These are phyloP conservation scores for Cucumis melo DNA, from an alignment of 306 rosid genomes.

Conservation along the genomic window DNA sequence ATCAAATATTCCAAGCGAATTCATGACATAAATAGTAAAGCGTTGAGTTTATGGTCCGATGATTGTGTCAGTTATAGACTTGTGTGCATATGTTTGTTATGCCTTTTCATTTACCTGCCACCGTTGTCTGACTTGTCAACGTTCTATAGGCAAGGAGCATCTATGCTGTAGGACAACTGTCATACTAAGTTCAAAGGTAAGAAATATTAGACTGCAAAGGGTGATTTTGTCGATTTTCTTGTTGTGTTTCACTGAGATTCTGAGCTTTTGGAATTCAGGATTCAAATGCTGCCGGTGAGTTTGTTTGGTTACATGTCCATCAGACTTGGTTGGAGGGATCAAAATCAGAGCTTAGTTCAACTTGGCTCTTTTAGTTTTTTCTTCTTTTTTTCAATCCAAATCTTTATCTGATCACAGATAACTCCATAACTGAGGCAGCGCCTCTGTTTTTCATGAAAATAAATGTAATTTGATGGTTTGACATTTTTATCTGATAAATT, in stretches of 20 bases:
- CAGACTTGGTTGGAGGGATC: slow-evolving; percentile 38
- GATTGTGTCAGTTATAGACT: not conserved
- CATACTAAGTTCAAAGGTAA: slow-evolving; percentile 30
- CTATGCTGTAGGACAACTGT: slow-evolving; percentile 19
- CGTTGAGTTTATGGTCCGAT: too few relatives aligned
- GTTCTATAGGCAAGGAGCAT: slow-evolving; percentile 22
- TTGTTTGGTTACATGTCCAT: slow-evolving; percentile 47
- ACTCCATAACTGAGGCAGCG: not conserved
- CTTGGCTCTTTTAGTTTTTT: slow-evolving; percentile 21
- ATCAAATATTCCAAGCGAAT: not conserved
- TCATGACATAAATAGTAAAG: not conserved
- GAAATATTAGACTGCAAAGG: not conserved
- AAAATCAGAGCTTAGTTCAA: slow-evolving; percentile 15
- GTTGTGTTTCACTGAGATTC: slow-evolving; percentile 2
- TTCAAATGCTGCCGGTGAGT: slow-evolving; percentile 17
- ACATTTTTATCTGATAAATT: not conserved
- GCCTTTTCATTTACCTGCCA: not conserved
- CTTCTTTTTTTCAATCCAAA: not conserved
- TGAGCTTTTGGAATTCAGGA: slow-evolving; percentile 36
- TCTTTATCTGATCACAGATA: slow-evolving; percentile 3
- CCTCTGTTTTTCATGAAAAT: not conserved
- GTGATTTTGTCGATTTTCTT: not conserved
- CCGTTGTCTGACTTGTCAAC: not conserved
- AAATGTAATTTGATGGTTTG: slow-evolving; percentile 1
- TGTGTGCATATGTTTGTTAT: not conserved